Conservation (phyloP, 495 filamentous ascomycete genomes). For the Penicillium tannophilum region DNA sequence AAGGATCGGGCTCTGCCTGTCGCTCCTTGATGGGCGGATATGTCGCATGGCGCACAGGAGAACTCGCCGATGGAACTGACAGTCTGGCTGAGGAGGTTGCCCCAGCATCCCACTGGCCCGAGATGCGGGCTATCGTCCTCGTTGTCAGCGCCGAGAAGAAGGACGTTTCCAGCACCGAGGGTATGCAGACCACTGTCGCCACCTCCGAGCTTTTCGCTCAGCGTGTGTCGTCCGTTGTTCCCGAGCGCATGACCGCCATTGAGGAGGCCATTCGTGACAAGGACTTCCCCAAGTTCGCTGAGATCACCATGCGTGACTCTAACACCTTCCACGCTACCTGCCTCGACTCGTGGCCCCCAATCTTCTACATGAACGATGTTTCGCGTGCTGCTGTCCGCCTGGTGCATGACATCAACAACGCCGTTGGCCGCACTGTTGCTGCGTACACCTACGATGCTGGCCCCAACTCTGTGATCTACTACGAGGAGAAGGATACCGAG, state of each 20-base stretch:
- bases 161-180: conserved; percentile 83
- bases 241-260: conserved; percentile 83
- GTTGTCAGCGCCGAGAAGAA: conserved; percentile 94
- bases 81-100: conserved; percentile 85
- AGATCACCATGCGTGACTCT: conserved; percentile 91
- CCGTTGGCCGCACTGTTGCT: conserved; percentile 70
- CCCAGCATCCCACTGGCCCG: conserved; percentile 85
- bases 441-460: conserved; percentile 99
- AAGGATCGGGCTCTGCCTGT: conserved; percentile 93
- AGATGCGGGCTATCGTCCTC: conserved; percentile 87
- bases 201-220: conserved; percentile 81
- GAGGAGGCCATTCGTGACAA: conserved; percentile 71
- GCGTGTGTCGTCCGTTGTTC: conserved; percentile 73
- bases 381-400: conserved; percentile 79
- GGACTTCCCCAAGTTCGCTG: conserved; percentile 86
- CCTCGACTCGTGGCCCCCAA: conserved; percentile 91
- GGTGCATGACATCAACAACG: conserved; percentile 84
- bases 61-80: conserved; percentile 73
- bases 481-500: conserved; percentile 72
- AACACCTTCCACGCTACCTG: conserved; percentile 97
- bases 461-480: conserved; percentile 96
- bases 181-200: conserved; percentile 94
- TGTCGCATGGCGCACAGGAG: conserved; percentile 86
- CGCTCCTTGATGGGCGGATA: conserved; percentile 91
- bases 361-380: conserved; percentile 98